Conservation (phyloP, 202 grass and related monocot species). For the Eragrostis tef region DNA sequence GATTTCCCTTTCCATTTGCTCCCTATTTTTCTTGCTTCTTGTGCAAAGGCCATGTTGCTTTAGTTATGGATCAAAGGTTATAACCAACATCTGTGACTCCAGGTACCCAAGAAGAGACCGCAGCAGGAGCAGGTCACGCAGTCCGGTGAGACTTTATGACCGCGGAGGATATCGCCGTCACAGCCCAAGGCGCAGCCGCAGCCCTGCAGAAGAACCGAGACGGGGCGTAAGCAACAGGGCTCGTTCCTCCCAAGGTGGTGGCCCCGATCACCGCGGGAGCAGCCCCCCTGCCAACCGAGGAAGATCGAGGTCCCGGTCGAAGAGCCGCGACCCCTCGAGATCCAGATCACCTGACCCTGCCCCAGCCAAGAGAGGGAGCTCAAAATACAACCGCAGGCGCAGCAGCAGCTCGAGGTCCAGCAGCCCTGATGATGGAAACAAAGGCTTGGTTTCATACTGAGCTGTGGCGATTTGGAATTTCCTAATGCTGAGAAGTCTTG, state of each 20-base stretch:
- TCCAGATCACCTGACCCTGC: slow-evolving; percentile 59
- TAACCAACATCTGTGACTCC: slow-evolving; percentile 1
- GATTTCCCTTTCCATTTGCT: neutral
- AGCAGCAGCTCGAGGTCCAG: slow-evolving; percentile 73
- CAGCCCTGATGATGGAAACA: slow-evolving; percentile 62
- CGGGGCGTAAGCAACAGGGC: slow-evolving; percentile 32
- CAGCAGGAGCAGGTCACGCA: slow-evolving; percentile 66
- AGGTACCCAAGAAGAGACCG: slow-evolving; percentile 62
- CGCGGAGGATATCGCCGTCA: slow-evolving; percentile 47
- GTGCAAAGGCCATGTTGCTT: slow-evolving; percentile 35
- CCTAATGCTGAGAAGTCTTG: slow-evolving; percentile 4
- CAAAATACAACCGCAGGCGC: slow-evolving; percentile 54
- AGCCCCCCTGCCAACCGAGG: slow-evolving; percentile 44
- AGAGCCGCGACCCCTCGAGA: slow-evolving; percentile 33
- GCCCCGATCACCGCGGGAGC: neutral
- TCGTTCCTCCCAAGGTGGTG: slow-evolving; percentile 44
- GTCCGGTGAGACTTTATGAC: slow-evolving; percentile 47
- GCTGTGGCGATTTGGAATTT: neutral
- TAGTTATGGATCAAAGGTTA: neutral
- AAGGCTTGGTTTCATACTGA: slow-evolving; percentile 76
- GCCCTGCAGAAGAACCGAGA: slow-evolving; percentile 33
- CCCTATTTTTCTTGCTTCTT: neutral
- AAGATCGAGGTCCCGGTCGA: slow-evolving; percentile 58
- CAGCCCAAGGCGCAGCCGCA: slow-evolving; percentile 59
- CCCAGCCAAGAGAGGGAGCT: slow-evolving; percentile 42